Evolutionary conservation across 1,139 yeast species (phyloP).

Genomic region (Cylindricascospora bacillispora): DNA sequence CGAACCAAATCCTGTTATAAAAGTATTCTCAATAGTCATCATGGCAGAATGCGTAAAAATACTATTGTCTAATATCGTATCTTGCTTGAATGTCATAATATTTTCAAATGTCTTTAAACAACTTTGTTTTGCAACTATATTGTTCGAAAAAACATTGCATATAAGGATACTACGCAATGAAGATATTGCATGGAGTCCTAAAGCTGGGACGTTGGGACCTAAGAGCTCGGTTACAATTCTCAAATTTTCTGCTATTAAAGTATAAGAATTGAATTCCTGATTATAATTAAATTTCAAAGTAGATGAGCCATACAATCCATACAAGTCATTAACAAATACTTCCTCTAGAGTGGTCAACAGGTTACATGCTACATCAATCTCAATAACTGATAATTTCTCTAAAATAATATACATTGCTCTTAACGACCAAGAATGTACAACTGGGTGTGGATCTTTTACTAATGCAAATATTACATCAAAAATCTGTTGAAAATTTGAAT

Average conservation of each 20-base stretch:
- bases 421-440: conserved; percentile 63
- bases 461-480: conserved; percentile 49
- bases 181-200: conserved; percentile 11
- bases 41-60: conserved; percentile 12
- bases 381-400: conserved; percentile 42
- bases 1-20: conserved; percentile 14
- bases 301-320: conserved; percentile 36
- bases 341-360: conserved; percentile 36
- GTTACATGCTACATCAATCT: conserved; percentile 29
- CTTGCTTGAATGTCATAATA: conserved; percentile 21
- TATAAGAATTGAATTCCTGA: conserved; percentile 30
- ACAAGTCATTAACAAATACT: conserved; percentile 40
- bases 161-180: conserved; percentile 18
- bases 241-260: conserved; percentile 31
- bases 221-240: conserved; percentile 33
- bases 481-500: conserved; percentile 32
- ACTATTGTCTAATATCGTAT: conserved; percentile 18
- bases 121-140: conserved; percentile 13
- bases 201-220: conserved; percentile 37
- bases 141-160: conserved; percentile 17
- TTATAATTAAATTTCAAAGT: conserved; percentile 37
- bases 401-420: conserved; percentile 46
- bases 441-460: conserved; percentile 71
- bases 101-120: conserved; percentile 18
- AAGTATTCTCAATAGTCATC: conserved; percentile 17